Percentiles rank a stretch among this genome's conserved stretches.
Evolutionary conservation across 371 early-diverging fungal species (phyloP).

Genomic region (Syncephalastrum sp.): DNA sequence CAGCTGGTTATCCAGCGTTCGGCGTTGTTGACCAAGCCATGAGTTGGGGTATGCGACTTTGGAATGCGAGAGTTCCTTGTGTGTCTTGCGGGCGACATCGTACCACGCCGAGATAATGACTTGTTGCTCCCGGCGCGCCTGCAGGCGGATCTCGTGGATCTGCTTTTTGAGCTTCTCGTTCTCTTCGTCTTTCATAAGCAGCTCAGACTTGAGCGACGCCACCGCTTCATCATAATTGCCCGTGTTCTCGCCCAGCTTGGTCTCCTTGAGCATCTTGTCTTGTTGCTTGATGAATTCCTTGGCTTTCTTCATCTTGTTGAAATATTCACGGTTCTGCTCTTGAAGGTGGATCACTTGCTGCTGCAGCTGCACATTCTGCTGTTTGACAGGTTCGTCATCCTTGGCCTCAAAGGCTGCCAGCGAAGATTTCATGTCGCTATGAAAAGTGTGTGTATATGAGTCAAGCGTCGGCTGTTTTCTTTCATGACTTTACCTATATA

Average conservation of each 20-base stretch:
- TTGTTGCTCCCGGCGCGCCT: constrained; percentile 66
- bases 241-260: constrained; percentile 14
- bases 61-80: constrained; percentile 46
- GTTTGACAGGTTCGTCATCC: constrained; percentile 62
- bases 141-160: constrained; percentile 55
- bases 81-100: constrained; percentile 53
- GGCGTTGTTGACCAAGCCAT: constrained; percentile 75
- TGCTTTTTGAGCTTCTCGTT: constrained; percentile 65
- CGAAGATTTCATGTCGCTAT: constrained; percentile 63
- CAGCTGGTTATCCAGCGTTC: constrained; percentile 55
- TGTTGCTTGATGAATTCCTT: constrained; percentile 66
- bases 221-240: constrained; percentile 68
- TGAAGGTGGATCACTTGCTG: constrained; percentile 52
- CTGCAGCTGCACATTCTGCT: constrained; percentile 57
- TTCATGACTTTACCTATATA: constrained; percentile 35
- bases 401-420: constrained; percentile 67
- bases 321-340: constrained; percentile 60
- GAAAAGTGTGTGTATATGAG: not conserved
- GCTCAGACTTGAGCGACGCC: constrained; percentile 63
- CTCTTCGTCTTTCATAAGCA: constrained; percentile 64
- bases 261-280: constrained; percentile 52
- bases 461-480: not conserved
- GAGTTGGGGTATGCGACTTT: constrained; percentile 54
- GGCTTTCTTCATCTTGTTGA: constrained; percentile 65
- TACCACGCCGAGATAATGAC: constrained; percentile 80